Evolutionary conservation across 2,329 filamentous ascomycete species (phyloP).

Genomic region (Diaporthe amygdali): DNA sequence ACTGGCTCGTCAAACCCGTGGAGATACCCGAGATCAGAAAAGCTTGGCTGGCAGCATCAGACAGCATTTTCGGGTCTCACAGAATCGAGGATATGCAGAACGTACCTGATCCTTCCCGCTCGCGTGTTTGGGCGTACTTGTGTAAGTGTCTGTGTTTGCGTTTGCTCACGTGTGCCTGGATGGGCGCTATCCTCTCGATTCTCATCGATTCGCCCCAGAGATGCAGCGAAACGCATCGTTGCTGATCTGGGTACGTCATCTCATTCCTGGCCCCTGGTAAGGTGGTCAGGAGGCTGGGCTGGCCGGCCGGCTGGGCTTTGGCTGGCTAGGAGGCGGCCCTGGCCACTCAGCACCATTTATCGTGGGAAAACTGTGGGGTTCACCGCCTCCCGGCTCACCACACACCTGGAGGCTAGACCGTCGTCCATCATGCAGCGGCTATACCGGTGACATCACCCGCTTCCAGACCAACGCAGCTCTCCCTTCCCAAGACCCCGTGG

Average conservation of each 20-base stretch:
- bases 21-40: conserved; percentile 7
- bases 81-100: neutral
- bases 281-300: neutral
- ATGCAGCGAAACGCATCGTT: neutral
- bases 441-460: conserved; percentile 13
- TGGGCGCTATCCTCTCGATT: neutral
- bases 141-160: neutral
- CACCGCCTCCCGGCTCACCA: neutral
- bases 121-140: no score
- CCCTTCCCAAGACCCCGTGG: neutral
- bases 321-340: neutral
- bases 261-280: neutral
- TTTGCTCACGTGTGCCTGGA: neutral
- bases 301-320: neutral
- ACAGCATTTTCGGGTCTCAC: conserved; percentile 2
- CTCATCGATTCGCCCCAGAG: neutral
- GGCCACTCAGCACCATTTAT: neutral
- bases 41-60: neutral
- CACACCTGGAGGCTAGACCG: neutral
- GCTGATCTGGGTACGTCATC: conserved; percentile 11
- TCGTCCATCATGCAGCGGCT: neutral
- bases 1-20: neutral
- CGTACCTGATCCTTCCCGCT: conserved; percentile 3
- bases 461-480: neutral
- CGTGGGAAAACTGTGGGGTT: conserved; percentile 8